Conservation (phyloP, 1,284 basidiomycete species). For the Athelia psychrophila region DNA sequence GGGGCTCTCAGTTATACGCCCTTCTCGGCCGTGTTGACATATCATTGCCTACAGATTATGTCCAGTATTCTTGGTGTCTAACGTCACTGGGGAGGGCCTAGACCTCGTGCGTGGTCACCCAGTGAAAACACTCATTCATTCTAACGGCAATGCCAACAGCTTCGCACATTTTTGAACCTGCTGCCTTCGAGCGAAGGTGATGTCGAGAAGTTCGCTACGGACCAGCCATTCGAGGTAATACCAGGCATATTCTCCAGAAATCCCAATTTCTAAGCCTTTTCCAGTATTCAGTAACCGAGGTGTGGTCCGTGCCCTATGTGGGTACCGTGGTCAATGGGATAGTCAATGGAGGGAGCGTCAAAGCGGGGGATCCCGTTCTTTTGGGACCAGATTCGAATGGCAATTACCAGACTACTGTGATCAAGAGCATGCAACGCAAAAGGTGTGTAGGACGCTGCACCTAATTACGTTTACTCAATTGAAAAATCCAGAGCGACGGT, state of each 20-base stretch:
- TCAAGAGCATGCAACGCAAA: slow-evolving; percentile 96
- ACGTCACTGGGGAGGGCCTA: slow-evolving; percentile 93
- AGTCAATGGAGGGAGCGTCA: slow-evolving; percentile 74
- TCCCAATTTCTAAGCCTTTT: slow-evolving; percentile 4
- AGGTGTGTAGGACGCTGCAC: slow-evolving; percentile 39
- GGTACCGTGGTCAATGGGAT: slow-evolving; percentile 96
- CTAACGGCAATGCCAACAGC: slow-evolving; percentile 31
- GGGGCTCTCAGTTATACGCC: slow-evolving; percentile 14
- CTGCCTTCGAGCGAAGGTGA: slow-evolving; percentile 83
- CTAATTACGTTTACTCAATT: neutral
- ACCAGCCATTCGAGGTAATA: slow-evolving; percentile 83
- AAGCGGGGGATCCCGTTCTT: slow-evolving; percentile 80
- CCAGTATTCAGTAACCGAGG: slow-evolving; percentile 80
- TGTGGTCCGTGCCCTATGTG: slow-evolving; percentile 91
- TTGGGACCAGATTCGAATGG: slow-evolving; percentile 95
- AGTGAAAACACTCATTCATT: neutral
- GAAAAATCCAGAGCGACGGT: slow-evolving; percentile 68
- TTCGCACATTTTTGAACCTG: slow-evolving; percentile 85
- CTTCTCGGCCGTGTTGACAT: neutral
- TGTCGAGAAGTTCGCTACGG: slow-evolving; percentile 75
- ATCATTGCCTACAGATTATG: slow-evolving; percentile 57
- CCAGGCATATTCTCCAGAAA: slow-evolving; percentile 3
- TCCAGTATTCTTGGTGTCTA: slow-evolving; percentile 92
- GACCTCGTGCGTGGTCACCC: slow-evolving; percentile 47
- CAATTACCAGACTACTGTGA: slow-evolving; percentile 76